phyloP scores from a whole-genome alignment of 805 yeast species.

The Grigorovia yakushimaensis region DNA sequence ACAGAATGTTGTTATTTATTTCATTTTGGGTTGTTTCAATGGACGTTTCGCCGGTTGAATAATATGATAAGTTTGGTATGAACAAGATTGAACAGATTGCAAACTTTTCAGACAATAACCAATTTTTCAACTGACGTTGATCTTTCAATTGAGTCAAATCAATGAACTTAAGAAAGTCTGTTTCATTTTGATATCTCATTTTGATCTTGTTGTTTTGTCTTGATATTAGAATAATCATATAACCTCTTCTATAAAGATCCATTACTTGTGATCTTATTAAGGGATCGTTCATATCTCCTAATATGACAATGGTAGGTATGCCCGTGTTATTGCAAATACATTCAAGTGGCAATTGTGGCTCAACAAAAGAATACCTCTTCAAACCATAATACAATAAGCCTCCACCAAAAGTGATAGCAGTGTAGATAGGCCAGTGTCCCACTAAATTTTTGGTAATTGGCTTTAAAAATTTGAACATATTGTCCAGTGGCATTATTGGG shows the following conservation, averaged over 20 bases:
- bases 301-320: conserved; percentile 10
- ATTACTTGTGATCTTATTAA: conserved; percentile 28
- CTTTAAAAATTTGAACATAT: background rate
- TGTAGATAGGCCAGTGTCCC: background rate
- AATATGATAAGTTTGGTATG: conserved; percentile 27
- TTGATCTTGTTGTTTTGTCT: conserved; percentile 12
- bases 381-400: background rate
- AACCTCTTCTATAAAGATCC: conserved; percentile 28
- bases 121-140: conserved; percentile 11
- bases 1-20: conserved; percentile 18
- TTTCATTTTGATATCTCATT: conserved; percentile 21
- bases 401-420: background rate
- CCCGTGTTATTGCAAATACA: background rate
- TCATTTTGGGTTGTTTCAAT: conserved; percentile 15
- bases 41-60: conserved; percentile 21
- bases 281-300: conserved; percentile 30
- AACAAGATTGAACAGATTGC: conserved; percentile 20
- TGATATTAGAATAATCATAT: conserved; percentile 18
- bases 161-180: conserved; percentile 20
- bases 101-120: background rate
- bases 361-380: background rate
- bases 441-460: background rate
- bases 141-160: conserved; percentile 18
- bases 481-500: background rate
- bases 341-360: background rate